These are phyloP conservation scores for Desmodesmus armatus DNA, from an alignment of 139 green algal genomes.

Conservation along the genomic window DNA sequence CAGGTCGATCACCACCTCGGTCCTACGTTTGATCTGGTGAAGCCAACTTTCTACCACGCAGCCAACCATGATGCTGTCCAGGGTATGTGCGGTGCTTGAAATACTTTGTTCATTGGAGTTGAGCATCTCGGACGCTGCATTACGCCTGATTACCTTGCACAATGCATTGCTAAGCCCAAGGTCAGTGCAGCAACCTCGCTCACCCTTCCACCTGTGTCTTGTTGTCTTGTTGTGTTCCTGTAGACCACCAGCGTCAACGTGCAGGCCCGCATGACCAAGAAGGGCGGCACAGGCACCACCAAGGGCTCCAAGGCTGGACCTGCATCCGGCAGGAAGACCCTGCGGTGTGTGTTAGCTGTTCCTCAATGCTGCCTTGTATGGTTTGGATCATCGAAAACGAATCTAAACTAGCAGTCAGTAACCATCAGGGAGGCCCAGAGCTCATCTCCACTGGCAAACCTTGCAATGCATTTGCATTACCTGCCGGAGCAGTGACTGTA, in stretches of 20 bases:
- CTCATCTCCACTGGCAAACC: too few relatives aligned
- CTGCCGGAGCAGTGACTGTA: background rate
- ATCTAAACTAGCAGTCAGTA: background rate
- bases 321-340: slow-evolving; percentile 22
- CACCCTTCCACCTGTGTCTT: background rate
- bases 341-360: slow-evolving; percentile 1
- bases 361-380: background rate
- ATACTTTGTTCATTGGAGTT: background rate
- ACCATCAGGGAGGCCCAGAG: too few relatives aligned
- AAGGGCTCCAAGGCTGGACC: background rate
- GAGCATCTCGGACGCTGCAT: background rate
- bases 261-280: slow-evolving; percentile 39
- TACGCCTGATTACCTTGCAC: background rate
- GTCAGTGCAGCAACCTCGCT: background rate
- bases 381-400: background rate
- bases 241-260: slow-evolving; percentile 51
- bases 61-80: too few relatives aligned
- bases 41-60: too few relatives aligned
- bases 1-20: too few relatives aligned
- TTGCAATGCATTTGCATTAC: background rate
- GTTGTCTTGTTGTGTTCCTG: background rate
- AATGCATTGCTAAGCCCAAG: background rate
- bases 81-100: background rate
- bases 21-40: too few relatives aligned
- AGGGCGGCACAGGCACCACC: slow-evolving; percentile 14